These are phyloP conservation scores for Globisporangium uncinulatum DNA, from an alignment of 352 stramenopile genomes.

Conservation along the genomic window DNA sequence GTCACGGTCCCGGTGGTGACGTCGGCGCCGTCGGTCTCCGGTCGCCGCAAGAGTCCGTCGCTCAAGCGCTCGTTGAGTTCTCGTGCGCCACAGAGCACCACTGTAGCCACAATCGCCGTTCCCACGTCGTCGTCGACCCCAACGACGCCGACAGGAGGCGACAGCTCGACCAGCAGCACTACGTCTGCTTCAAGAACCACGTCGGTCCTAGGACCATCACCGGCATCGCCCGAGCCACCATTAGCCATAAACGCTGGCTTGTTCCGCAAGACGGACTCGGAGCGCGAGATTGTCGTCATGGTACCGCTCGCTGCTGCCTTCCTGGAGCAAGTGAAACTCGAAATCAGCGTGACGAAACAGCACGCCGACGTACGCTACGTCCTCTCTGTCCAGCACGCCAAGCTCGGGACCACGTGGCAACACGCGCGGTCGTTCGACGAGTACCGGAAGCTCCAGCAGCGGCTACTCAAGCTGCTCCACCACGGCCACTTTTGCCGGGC, in stretches of 20 bases:
- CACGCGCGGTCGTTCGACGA: conserved; percentile 63
- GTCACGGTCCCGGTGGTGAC: conserved; percentile 1
- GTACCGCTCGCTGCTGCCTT: conserved; percentile 39
- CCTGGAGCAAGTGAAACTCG: conserved; percentile 43
- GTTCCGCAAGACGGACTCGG: conserved; percentile 18
- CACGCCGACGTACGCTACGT: conserved; percentile 56
- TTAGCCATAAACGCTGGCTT: conserved; percentile 13
- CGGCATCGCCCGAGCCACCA: neutral
- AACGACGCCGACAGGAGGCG: neutral
- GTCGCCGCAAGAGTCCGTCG: conserved; percentile 1
- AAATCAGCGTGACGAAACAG: conserved; percentile 42
- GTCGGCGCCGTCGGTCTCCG: neutral
- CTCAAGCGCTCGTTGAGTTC: conserved; percentile 4
- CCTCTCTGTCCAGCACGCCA: conserved; percentile 36
- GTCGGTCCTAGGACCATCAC: conserved; percentile 1
- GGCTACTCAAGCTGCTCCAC: conserved; percentile 49
- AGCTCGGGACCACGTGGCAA: conserved; percentile 34
- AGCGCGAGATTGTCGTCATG: conserved; percentile 19
- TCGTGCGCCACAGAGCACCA: neutral
- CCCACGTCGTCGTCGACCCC: neutral
- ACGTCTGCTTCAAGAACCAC: neutral
- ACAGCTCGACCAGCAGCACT: neutral
- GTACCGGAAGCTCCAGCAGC: conserved; percentile 64
- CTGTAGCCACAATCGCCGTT: neutral
- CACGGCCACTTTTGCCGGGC: conserved; percentile 71